Percentiles rank a stretch among this genome's conserved stretches.
These are phyloP conservation scores for Rhizoclosmatium globosum DNA, from an alignment of 192 early-diverging fungal genomes.

Conservation along the genomic window DNA sequence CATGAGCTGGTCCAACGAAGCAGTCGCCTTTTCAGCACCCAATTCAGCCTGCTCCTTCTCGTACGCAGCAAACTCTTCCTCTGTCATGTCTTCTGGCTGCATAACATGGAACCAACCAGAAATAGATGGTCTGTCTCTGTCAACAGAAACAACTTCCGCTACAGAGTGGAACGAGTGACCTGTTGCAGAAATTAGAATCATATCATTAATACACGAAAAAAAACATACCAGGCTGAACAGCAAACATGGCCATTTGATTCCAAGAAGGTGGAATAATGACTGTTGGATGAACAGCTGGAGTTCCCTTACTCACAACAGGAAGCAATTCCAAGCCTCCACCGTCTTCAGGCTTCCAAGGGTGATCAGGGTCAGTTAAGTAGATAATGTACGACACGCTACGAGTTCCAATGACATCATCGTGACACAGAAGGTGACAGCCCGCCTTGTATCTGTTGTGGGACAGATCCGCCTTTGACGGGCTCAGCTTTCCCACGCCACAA, in stretches of 20 bases:
- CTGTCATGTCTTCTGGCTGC: conserved; percentile 71
- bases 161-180: conserved; percentile 84
- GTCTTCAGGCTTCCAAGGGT: conserved; percentile 64
- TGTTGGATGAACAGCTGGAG: conserved; percentile 69
- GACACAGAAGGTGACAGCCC: conserved; percentile 79
- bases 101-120: conserved; percentile 51
- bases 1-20: conserved; percentile 42
- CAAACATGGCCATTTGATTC: conserved; percentile 84
- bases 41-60: conserved; percentile 62
- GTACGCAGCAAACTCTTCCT: conserved; percentile 61
- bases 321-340: conserved; percentile 84
- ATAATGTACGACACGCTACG: conserved; percentile 80
- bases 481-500: conserved; percentile 75
- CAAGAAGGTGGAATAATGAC: conserved; percentile 66
- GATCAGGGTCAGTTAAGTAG: conserved; percentile 77
- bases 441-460: conserved; percentile 74
- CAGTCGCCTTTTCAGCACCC: not conserved
- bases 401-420: conserved; percentile 85
- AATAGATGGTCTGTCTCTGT: conserved; percentile 67
- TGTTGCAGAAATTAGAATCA: not conserved
- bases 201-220: not conserved
- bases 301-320: conserved; percentile 65
- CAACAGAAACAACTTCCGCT: conserved; percentile 70
- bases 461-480: conserved; percentile 74
- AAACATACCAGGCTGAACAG: conserved; percentile 67